These are phyloP conservation scores for Heterobasidion occidentale DNA, from an alignment of 1,284 basidiomycete genomes.

Conservation along the genomic window DNA sequence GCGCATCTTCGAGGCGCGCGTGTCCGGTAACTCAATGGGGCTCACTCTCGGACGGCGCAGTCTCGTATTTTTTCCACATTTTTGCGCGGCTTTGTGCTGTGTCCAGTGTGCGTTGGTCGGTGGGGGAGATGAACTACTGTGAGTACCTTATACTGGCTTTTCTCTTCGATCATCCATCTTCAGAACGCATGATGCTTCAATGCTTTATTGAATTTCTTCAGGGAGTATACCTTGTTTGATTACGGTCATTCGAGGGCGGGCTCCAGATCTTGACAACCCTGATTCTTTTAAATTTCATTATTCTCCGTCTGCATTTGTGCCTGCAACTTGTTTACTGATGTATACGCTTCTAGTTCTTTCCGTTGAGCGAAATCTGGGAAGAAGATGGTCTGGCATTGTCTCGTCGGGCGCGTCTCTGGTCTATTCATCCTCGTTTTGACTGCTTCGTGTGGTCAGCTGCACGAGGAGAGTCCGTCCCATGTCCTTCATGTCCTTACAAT, in stretches of 20 bases:
- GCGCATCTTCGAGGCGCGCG: slow-evolving; percentile 14
- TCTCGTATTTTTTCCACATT: slow-evolving; percentile 35
- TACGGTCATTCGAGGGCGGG: slow-evolving; percentile 36
- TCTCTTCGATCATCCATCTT: background rate
- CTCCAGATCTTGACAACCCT: slow-evolving; percentile 74
- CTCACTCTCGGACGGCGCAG: slow-evolving; percentile 72
- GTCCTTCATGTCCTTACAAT: too few species aligned
- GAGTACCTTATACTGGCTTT: too few species aligned
- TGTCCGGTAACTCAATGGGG: slow-evolving; percentile 73
- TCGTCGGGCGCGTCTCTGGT: too few species aligned
- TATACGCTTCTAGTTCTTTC: background rate
- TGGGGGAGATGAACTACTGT: background rate
- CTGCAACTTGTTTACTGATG: background rate
- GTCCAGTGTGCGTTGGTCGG: slow-evolving; percentile 3
- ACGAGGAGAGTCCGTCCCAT: too few species aligned
- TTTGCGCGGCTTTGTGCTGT: slow-evolving; percentile 16
- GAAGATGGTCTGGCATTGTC: background rate
- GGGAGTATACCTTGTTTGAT: slow-evolving; percentile 57
- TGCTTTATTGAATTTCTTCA: slow-evolving; percentile 76
- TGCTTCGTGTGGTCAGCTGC: too few species aligned
- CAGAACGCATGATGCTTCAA: slow-evolving; percentile 37
- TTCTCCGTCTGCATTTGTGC: background rate
- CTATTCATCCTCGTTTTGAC: too few species aligned
- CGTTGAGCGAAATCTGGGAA: background rate
- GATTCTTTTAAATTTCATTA: slow-evolving; percentile 23